Conservation (phyloP, 2,329 filamentous ascomycete species). For the Penicillium capsulatum region DNA sequence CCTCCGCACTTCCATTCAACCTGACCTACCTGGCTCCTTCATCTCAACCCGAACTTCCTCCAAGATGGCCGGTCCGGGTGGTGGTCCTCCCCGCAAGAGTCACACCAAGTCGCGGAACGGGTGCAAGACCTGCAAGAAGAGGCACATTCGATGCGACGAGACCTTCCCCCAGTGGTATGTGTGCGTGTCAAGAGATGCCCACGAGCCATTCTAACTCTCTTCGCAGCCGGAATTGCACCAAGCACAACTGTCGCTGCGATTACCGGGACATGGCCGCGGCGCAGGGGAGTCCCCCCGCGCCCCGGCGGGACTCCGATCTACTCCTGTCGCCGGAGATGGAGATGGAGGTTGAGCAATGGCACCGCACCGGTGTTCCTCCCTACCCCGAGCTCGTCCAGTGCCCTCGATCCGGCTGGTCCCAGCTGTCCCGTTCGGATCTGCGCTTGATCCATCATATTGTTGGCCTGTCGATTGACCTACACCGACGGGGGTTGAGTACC, state of each 20-base stretch:
- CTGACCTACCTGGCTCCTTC: too few species aligned
- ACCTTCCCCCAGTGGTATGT: conserved; percentile 93
- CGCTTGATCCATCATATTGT: conserved; percentile 88
- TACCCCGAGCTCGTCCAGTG: conserved; percentile 77
- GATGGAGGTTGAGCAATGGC: conserved; percentile 75
- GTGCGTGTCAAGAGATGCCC: neutral
- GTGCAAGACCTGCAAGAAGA: conserved; percentile 95
- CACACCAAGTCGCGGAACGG: conserved; percentile 99
- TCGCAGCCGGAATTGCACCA: conserved; percentile 88
- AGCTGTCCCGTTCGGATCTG: conserved; percentile 72
- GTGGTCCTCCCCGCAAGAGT: conserved; percentile 83
- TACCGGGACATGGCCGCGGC: conserved; percentile 83
- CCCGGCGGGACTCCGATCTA: conserved; percentile 58
- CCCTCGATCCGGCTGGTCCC: conserved; percentile 67
- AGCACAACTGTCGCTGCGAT: conserved; percentile 96
- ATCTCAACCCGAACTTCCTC: too few species aligned
- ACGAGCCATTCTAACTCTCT: neutral
- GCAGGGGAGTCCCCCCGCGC: conserved; percentile 48
- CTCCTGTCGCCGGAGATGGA: conserved; percentile 86
- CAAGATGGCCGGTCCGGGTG: conserved; percentile 84
- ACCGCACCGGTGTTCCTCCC: conserved; percentile 76
- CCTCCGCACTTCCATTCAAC: conserved; percentile 1
- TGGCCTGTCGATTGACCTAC: conserved; percentile 77
- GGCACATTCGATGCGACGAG: conserved; percentile 97
- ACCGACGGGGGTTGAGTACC: conserved; percentile 69